Base-by-base conservation (phyloP, 164 flowering plant species). In the Stephania japonica region DNA sequence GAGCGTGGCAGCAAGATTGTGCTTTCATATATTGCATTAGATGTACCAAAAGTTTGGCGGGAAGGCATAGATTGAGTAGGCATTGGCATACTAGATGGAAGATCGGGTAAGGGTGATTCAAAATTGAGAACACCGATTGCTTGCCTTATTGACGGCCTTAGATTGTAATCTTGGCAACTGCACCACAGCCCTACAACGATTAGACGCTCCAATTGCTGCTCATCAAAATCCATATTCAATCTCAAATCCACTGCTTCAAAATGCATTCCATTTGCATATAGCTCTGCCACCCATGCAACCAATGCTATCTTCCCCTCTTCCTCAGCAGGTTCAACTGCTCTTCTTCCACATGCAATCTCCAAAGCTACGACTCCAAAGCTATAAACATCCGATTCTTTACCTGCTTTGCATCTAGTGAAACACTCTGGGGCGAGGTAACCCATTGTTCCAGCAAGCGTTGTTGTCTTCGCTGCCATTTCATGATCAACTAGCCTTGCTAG, bases 401-500 rank as follows among this genome's bases (percentile, higher is more conserved):
- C 82, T 1, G 86, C 78, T 71, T 81, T 84, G 12, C 90, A 87
- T 0, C 83, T 81, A 6, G 77, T 83, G 3, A 84, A 75, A 71
- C 81, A 87, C 68, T 88, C 90, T 0, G 90, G 92, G 2, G 90
- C 90, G n/a, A 87, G 14, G 72, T 87, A 88, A 3, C 90, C 90
- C 85, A 82, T 77, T 1, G 92, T 88, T 49, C 90, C 87, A 4
- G 88, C 90, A 53, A 86, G 18, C 21, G 79, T 81, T 0, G 89
- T 86, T 8, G 89, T 84, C 43, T 83, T 82, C 1, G 80, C 77
- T 5, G 82, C 88, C 13, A 77, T 42, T 0, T 81, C 88, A 66
- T 86, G 88, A 72, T 86, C 85, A 0, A 82, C 82, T 4, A 86
- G 70, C 72, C 85, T 77, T 26, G 89, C 90, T 14, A 84, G 82